Evolutionary conservation across 768 basidiomycete species (phyloP).

Genomic region (Cyclocybe cylindracea): DNA sequence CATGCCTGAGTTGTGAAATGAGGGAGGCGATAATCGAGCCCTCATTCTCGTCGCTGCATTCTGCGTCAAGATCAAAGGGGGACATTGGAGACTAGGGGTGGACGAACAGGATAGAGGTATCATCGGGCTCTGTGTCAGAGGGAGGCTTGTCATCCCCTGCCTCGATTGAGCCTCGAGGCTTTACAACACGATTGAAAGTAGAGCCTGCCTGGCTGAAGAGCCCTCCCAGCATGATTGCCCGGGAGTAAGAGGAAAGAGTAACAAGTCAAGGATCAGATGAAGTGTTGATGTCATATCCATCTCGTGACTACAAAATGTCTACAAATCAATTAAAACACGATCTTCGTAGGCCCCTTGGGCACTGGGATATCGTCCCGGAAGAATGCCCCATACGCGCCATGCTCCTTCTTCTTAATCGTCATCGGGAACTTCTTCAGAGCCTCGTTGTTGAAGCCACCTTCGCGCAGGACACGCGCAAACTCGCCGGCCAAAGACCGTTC

Average conservation of each 20-base stretch:
- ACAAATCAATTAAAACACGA: slow-evolving; percentile 54
- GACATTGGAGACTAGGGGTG: slow-evolving; percentile 20
- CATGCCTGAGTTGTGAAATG: slow-evolving; percentile 86
- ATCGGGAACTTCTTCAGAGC: slow-evolving; percentile 87
- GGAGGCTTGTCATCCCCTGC: slow-evolving; percentile 70
- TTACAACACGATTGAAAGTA: slow-evolving; percentile 51
- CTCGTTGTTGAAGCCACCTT: slow-evolving; percentile 81
- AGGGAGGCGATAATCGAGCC: slow-evolving; percentile 86
- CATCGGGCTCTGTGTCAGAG: slow-evolving; percentile 85
- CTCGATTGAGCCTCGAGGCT: slow-evolving; percentile 67
- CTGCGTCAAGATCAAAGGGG: slow-evolving; percentile 34
- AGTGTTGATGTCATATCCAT: slow-evolving; percentile 6
- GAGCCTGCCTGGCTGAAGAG: slow-evolving; percentile 72
- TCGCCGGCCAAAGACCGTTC: slow-evolving; percentile 90
- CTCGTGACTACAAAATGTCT: slow-evolving; percentile 14
- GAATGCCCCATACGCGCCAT: slow-evolving; percentile 88
- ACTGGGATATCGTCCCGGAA: slow-evolving; percentile 68
- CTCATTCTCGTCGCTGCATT: slow-evolving; percentile 84
- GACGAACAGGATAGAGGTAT: slow-evolving; percentile 83
- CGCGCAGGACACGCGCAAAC: slow-evolving; percentile 85
- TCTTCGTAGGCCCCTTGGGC: slow-evolving; percentile 71
- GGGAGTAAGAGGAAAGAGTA: slow-evolving; percentile 3
- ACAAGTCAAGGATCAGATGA: slow-evolving; percentile 1
- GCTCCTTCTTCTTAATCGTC: slow-evolving; percentile 96
- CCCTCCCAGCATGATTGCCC: slow-evolving; percentile 63